Evolutionary conservation across 2,329 filamentous ascomycete genomes (phyloP).

Genomic region (Colletotrichum sojae): DNA sequence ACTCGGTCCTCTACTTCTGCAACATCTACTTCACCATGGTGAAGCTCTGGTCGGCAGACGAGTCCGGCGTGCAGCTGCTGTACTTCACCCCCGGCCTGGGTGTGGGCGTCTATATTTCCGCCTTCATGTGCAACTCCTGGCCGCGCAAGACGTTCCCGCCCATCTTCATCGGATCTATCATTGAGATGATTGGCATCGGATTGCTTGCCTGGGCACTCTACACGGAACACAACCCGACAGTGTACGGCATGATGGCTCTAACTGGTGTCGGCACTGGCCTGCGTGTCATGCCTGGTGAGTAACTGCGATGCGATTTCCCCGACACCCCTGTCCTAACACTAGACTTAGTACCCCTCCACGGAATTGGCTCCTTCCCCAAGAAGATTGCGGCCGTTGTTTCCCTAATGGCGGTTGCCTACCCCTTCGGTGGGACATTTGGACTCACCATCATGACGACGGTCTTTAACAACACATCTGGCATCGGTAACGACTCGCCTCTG

Average conservation of each 20-base stretch:
- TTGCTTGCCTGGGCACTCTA: conserved; percentile 71
- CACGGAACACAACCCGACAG: conserved; percentile 59
- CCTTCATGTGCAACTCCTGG: conserved; percentile 72
- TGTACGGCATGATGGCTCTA: conserved; percentile 78
- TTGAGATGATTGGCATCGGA: conserved; percentile 71
- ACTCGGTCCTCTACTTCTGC: conserved; percentile 75
- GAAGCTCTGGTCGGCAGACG: conserved; percentile 54
- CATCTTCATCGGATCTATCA: conserved; percentile 68
- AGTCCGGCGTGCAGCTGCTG: conserved; percentile 70
- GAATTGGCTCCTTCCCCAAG: conserved; percentile 72
- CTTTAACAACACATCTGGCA: conserved; percentile 71
- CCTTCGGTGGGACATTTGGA: conserved; percentile 75
- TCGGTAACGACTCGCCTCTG: conserved; percentile 44
- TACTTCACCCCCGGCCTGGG: conserved; percentile 76
- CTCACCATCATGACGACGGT: conserved; percentile 78
- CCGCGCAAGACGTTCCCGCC: conserved; percentile 74
- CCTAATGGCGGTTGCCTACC: conserved; percentile 70
- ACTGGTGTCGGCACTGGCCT: conserved; percentile 74
- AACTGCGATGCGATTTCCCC: neutral
- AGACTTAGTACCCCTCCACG: conserved; percentile 68
- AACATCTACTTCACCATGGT: conserved; percentile 78
- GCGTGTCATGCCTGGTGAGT: conserved; percentile 71
- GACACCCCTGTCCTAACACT: neutral
- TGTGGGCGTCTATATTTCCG: conserved; percentile 70
- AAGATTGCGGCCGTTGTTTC: conserved; percentile 72